Base-by-base conservation (phyloP, 2,329 filamentous ascomycete species). In the Pseudocercospora fuligena region DNA sequence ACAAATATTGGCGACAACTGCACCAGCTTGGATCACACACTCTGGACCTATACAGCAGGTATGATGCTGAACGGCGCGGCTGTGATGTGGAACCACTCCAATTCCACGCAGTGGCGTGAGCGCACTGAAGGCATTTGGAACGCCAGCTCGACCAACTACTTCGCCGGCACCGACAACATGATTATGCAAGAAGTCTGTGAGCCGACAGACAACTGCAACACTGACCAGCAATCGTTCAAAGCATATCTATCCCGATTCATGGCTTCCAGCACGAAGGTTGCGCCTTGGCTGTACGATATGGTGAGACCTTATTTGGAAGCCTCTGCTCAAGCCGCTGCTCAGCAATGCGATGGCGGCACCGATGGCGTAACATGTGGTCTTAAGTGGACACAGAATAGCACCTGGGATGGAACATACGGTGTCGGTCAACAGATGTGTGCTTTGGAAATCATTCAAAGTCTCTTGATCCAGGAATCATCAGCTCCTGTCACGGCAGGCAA, bases 371-470 rank as follows among this genome's bases (percentile, higher is more conserved):
- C 77, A 23, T 84, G 82, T 69, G 82, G 82, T 1, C 78, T 78
- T 51, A 72, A 76, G 12, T 84, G 82, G 82, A 76, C 73, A 25
- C 29, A 69, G 12, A 70, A 76, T 16, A 77, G 74, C 5, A 76
- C 73, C 1, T 82, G 80, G 70, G 85, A 87, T 72, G 80, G 82
- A 2, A 78, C 74, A 1, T 73, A 77, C 11, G 86, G 86, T 6
- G 85, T 87, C 0, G 85, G 86, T 5, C 82, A 88, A 73, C 83
- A 87, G 74, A 86, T 88, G 84, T 82, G 80, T 51, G 85, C 84
- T 0, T 78, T 88, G 6, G 83, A 83, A 46, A 80, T 83, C 31
- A 81, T 88, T 60, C 75, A 80, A 57, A 80, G 80, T 23, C 76
- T 81, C 49, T 74, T 79, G 46, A 77, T 83, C 5, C 47, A 73